These are phyloP conservation scores for Leishmania martiniquensis DNA, from an alignment of 208 protist genomes.

Conservation along the genomic window DNA sequence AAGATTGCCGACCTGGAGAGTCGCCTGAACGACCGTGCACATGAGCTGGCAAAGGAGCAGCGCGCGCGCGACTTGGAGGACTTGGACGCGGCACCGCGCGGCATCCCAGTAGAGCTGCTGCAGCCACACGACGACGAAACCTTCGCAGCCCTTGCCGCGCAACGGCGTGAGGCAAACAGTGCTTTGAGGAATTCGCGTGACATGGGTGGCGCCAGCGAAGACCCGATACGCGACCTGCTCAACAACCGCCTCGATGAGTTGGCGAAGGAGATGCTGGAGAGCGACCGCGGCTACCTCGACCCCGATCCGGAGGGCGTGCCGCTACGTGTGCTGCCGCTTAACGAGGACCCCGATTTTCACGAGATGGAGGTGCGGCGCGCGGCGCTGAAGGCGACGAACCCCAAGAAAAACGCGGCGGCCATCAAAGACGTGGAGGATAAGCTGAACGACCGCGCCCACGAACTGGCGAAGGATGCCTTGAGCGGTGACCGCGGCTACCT, in stretches of 20 bases:
- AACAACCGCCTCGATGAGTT: conserved; percentile 66
- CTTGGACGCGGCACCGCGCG: conserved; percentile 50
- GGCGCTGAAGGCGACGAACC: conserved; percentile 52
- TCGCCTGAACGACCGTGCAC: conserved; percentile 73
- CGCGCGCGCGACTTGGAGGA: conserved; percentile 52
- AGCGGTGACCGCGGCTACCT: conserved; percentile 68
- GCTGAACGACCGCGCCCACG: conserved; percentile 70
- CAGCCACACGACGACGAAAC: conserved; percentile 62
- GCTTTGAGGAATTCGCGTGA: conserved; percentile 33
- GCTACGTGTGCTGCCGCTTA: conserved; percentile 56
- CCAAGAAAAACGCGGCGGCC: conserved; percentile 48
- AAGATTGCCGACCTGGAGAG: conserved; percentile 73
- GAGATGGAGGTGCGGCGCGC: conserved; percentile 74
- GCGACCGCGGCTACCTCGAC: conserved; percentile 64
- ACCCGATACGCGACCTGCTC: conserved; percentile 35
- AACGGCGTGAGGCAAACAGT: conserved; percentile 34
- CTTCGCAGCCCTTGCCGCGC: conserved; percentile 48
- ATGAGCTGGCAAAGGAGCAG: conserved; percentile 75
- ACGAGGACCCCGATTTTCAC: conserved; percentile 72
- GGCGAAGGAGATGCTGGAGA: conserved; percentile 56
- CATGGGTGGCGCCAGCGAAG: conserved; percentile 22
- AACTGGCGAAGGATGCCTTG: conserved; percentile 64
- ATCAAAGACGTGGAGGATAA: conserved; percentile 59
- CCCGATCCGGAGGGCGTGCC: conserved; percentile 69
- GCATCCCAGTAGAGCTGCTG: conserved; percentile 65